Percentiles rank a stretch among this genome's conserved stretches.
These are phyloP conservation scores for Tilletia walkeri DNA, from an alignment of 1,284 basidiomycete genomes.

Conservation along the genomic window DNA sequence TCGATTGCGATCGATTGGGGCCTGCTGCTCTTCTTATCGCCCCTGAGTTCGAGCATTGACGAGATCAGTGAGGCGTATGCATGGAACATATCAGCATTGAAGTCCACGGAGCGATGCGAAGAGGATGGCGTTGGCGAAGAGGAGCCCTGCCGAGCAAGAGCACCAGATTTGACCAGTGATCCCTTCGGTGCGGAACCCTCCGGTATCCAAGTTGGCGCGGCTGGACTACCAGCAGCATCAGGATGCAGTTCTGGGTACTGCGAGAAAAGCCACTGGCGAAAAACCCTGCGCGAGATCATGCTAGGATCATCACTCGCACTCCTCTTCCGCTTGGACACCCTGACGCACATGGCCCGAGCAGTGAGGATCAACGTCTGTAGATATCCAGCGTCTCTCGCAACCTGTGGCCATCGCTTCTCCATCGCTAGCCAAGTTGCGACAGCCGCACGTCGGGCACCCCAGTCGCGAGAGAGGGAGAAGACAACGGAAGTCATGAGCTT, in stretches of 20 bases:
- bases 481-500: background rate
- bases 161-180: background rate
- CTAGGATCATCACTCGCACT: background rate
- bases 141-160: background rate
- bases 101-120: background rate
- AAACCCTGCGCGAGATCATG: background rate
- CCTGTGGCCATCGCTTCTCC: background rate
- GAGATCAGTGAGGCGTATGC: constrained; percentile 5
- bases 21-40: background rate
- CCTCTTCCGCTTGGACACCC: background rate
- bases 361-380: background rate
- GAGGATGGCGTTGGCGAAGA: background rate
- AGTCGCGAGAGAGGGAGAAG: background rate
- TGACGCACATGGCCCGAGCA: background rate
- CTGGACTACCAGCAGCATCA: background rate
- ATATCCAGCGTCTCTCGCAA: background rate
- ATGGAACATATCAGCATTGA: background rate
- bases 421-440: background rate
- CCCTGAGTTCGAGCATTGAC: background rate
- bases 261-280: constrained; percentile 1
- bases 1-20: too few species aligned
- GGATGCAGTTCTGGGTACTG: background rate
- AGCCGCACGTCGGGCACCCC: constrained; percentile 1
- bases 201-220: background rate
- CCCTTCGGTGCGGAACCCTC: background rate